phyloP scores from a whole-genome alignment of 345 rosid genomes.

The Euphorbia peplus region DNA sequence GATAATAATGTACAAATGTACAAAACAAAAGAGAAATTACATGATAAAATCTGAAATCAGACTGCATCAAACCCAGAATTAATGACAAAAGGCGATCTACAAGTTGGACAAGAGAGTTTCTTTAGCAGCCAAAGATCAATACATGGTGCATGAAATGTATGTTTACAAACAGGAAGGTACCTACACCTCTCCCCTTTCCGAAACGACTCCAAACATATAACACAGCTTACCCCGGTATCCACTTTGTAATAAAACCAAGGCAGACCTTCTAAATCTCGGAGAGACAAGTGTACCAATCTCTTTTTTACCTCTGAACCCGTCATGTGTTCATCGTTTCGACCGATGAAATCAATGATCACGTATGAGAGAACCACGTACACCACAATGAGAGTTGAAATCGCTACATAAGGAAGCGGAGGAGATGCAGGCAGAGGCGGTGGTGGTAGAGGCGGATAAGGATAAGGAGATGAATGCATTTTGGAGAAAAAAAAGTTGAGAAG shows the following conservation, averaged over 20 bases:
- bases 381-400: constrained; percentile 11
- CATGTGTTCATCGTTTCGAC: not conserved
- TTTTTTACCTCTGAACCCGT: not conserved
- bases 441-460: constrained; percentile 4
- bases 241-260: constrained; percentile 24
- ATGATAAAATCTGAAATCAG: not conserved
- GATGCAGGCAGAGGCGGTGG: not conserved
- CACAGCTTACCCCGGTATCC: constrained; percentile 1
- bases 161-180: constrained; percentile 29
- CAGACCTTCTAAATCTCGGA: constrained; percentile 14
- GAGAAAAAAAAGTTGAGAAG: too few relatives aligned
- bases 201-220: constrained; percentile 31
- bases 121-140: constrained; percentile 33
- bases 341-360: constrained; percentile 20
- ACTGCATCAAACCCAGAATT: not conserved
- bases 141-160: constrained; percentile 26
- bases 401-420: constrained; percentile 6
- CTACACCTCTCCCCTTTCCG: constrained; percentile 24
- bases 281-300: constrained; percentile 17
- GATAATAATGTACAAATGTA: not conserved
- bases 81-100: constrained; percentile 26
- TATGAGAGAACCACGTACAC: constrained; percentile 19
- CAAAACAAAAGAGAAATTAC: not conserved
- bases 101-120: constrained; percentile 31
- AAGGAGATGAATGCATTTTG: constrained; percentile 1